Evolutionary conservation across 2,329 filamentous ascomycete genomes (phyloP), one percentile per base, ranked within the genome.

Genomic region (Alternaria sp.): DNA sequence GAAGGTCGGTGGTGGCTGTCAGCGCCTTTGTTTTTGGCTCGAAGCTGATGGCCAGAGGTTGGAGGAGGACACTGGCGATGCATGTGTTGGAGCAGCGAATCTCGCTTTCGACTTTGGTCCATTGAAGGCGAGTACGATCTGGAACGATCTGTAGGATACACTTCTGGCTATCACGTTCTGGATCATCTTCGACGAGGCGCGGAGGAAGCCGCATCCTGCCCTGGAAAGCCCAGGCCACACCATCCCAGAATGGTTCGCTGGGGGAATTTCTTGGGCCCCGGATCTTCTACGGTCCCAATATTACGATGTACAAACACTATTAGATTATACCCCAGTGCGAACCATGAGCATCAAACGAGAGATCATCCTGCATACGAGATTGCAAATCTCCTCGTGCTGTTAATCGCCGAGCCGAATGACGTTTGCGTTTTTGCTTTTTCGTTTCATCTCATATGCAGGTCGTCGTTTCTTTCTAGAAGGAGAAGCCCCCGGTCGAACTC

Each of bases 351-450:
- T 36, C 49, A 32, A 13, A 23, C 49, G 28, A 51, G 28, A 51
- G 49, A 36, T 51, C 49, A 51, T 47, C 47, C n/a, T 47, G 40
- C 59, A 62, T 62, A 30, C 17, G 28, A 59, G 59, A 53, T 59
- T 62, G 55, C 55, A 25, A 32, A 59, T 59, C 23, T 44, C 56
- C 36, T 32, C 46, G 13, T 46, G 54, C 59, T 46, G 53, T 3
- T 46, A 28, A 47, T 46, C 26, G 8, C 53, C 43, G 53, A 8
- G 8, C 53, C 43, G 53, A 8, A 52, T 62, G 59, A 62, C 59
- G 59, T 53, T 17, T 32, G n/a, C 23, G 5, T 28, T n/a, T 10
- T 53, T 62, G 47, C 59, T 62, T 62, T 59, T 62, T 59, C 11
- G 47, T 53, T 45, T 47, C 54, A 57, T 52, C 30, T 15, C 13